These are phyloP conservation scores for Mucor saturninus DNA, from an alignment of 371 early-diverging fungal species.

Conservation along the genomic window DNA sequence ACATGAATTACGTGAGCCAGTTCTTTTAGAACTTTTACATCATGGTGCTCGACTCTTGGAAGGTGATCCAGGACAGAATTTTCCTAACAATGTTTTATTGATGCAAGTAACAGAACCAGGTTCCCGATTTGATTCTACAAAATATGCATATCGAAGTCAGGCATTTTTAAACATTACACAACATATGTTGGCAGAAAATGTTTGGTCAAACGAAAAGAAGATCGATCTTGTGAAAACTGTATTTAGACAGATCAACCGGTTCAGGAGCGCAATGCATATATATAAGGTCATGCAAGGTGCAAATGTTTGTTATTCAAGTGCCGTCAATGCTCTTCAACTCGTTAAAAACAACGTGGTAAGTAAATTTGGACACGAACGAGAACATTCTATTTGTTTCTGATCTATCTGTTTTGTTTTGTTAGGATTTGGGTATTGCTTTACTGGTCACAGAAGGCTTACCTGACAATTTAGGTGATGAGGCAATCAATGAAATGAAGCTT, in stretches of 20 bases:
- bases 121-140: slow-evolving; percentile 23
- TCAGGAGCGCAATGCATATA: slow-evolving; percentile 40
- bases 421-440: slow-evolving; percentile 46
- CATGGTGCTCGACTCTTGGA: slow-evolving; percentile 47
- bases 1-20: slow-evolving; percentile 46
- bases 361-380: background rate
- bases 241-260: slow-evolving; percentile 54
- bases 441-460: slow-evolving; percentile 43
- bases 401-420: background rate
- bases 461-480: slow-evolving; percentile 25
- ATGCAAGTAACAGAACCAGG: slow-evolving; percentile 25
- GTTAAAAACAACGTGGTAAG: slow-evolving; percentile 48
- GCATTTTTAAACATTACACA: slow-evolving; percentile 62
- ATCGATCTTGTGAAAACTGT: slow-evolving; percentile 57
- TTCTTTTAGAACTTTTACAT: slow-evolving; percentile 39
- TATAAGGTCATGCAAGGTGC: slow-evolving; percentile 60
- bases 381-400: background rate
- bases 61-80: slow-evolving; percentile 30
- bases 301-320: slow-evolving; percentile 56
- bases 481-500: slow-evolving; percentile 16
- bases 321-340: slow-evolving; percentile 41
- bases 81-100: slow-evolving; percentile 55
- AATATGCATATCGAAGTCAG: slow-evolving; percentile 49
- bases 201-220: slow-evolving; percentile 50
- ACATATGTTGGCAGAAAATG: slow-evolving; percentile 55